Percentiles rank a stretch among this genome's conserved stretches.
Evolutionary conservation across 2,329 filamentous ascomycete genomes (phyloP).

Genomic region (Acrocalymma vagum): DNA sequence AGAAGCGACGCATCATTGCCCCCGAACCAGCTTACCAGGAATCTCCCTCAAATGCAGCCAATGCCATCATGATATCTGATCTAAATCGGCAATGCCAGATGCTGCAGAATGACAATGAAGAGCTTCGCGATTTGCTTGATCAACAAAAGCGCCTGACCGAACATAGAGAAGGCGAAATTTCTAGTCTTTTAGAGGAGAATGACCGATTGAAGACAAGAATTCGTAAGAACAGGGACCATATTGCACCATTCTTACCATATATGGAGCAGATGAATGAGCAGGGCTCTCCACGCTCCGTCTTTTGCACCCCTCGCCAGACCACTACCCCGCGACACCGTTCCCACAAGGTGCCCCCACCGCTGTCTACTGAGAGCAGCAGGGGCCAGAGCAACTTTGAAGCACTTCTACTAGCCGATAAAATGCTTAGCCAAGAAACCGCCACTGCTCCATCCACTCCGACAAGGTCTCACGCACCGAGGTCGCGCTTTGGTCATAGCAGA

Average conservation of each 20-base stretch:
- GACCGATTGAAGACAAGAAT: slow-evolving; percentile 82
- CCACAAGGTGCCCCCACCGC: slow-evolving; percentile 52
- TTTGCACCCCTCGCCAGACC: slow-evolving; percentile 65
- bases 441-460: slow-evolving; percentile 78
- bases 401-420: slow-evolving; percentile 76
- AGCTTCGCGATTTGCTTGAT: slow-evolving; percentile 70
- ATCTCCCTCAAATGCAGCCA: slow-evolving; percentile 59
- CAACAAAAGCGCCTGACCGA: slow-evolving; percentile 81
- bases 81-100: slow-evolving; percentile 67
- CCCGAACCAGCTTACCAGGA: slow-evolving; percentile 63
- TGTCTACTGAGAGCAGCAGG: slow-evolving; percentile 49
- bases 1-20: slow-evolving; percentile 66
- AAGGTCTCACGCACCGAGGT: slow-evolving; percentile 58
- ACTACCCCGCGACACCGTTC: slow-evolving; percentile 47
- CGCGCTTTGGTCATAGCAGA: slow-evolving; percentile 71
- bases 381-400: slow-evolving; percentile 76
- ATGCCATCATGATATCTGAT: slow-evolving; percentile 62
- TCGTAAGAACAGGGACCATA: slow-evolving; percentile 86
- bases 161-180: slow-evolving; percentile 77
- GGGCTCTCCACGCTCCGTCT: slow-evolving; percentile 66
- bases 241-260: slow-evolving; percentile 63
- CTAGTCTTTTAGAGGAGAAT: slow-evolving; percentile 77
- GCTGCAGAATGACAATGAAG: slow-evolving; percentile 71
- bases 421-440: slow-evolving; percentile 78
- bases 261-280: slow-evolving; percentile 61